Evolutionary conservation across 306 rosid genomes (phyloP), one percentile per base, ranked within the genome.

Genomic region (Cercis canadensis): DNA sequence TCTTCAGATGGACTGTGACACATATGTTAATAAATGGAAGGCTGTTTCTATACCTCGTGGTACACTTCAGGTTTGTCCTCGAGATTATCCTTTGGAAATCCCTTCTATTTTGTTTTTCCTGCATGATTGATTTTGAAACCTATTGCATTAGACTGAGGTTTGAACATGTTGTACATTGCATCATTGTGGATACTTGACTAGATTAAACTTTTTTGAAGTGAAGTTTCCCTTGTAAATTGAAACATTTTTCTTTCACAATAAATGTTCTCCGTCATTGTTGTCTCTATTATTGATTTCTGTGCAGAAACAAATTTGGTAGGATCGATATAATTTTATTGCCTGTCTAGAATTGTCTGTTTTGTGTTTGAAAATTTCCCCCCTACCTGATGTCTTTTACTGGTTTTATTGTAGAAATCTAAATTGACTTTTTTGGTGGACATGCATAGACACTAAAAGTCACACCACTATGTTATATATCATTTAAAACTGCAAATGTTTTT

Each of bases 11-110:
- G 86, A 88, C 66, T 77, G 82, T 57, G 90, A 90, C 79, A 74
- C 85, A 1, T 82, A 80, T 79, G 84, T 75, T 34, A 81, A 82
- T 70, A 88, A 84, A 81, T 94, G 98, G 97, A 78, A 80, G 76
- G 85, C 92, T 15, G 87, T 90, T 77, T 83, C 86, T 51, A 90
- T 94, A 75, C 96, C 96, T 73, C 97, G 98, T 76, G 98, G 98
- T 78, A 90, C 97, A 15, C 96, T 94, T 78, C 98, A 94, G 98
- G 98, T 94, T 86, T 84, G 94, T 85, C 78, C 70, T 80, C 70
- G 33, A 60, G 63, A 60, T 75, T 65, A 34, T 80, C 69, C 78
- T 72, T 74, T 17, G 1, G 65, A 72, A 11, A 44, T 34, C 34
- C 64, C 31, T 55, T 15, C 32, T 64, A 51, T 51, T 52, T 66